phyloP scores from a whole-genome alignment of 2,329 filamentous ascomycete species.

The Exophiala phaeomuriformis region DNA sequence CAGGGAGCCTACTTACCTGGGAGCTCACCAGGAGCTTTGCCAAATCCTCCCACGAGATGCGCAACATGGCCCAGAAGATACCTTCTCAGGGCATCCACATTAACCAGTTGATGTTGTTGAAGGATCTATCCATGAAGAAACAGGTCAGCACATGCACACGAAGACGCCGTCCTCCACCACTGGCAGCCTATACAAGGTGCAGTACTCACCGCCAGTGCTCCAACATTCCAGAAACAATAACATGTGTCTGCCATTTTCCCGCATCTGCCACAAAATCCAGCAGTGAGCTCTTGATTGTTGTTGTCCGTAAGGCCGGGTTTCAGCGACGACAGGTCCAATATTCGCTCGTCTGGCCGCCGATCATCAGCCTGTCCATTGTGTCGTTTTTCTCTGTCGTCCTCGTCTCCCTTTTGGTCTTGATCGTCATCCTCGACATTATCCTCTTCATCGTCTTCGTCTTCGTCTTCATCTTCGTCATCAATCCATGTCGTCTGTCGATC shows the following conservation, averaged over 20 bases:
- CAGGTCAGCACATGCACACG: slow-evolving; percentile 14
- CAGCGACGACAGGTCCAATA: neutral
- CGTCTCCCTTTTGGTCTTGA: neutral
- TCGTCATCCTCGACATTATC: slow-evolving; percentile 8
- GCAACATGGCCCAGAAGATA: slow-evolving; percentile 83
- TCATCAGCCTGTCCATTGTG: neutral
- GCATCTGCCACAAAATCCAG: slow-evolving; percentile 81
- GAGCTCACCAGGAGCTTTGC: slow-evolving; percentile 62
- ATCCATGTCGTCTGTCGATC: slow-evolving; percentile 57
- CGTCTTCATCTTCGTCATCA: slow-evolving; percentile 39
- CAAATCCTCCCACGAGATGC: slow-evolving; percentile 75
- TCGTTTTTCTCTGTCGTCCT: neutral
- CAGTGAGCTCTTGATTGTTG: slow-evolving; percentile 23
- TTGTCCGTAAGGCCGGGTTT: neutral
- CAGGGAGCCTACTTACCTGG: slow-evolving; percentile 5
- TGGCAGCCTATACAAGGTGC: neutral
- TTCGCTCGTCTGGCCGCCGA: neutral
- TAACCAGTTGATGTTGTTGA: slow-evolving; percentile 51
- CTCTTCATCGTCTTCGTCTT: slow-evolving; percentile 33
- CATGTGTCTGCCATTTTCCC: slow-evolving; percentile 94
- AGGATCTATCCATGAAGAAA: slow-evolving; percentile 45
- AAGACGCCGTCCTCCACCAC: neutral
- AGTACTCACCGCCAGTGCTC: slow-evolving; percentile 47
- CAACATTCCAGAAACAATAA: slow-evolving; percentile 87
- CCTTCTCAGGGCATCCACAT: slow-evolving; percentile 54